Conservation (phyloP, 2,329 filamentous ascomycete species). For the Delphinella strobiligena region DNA sequence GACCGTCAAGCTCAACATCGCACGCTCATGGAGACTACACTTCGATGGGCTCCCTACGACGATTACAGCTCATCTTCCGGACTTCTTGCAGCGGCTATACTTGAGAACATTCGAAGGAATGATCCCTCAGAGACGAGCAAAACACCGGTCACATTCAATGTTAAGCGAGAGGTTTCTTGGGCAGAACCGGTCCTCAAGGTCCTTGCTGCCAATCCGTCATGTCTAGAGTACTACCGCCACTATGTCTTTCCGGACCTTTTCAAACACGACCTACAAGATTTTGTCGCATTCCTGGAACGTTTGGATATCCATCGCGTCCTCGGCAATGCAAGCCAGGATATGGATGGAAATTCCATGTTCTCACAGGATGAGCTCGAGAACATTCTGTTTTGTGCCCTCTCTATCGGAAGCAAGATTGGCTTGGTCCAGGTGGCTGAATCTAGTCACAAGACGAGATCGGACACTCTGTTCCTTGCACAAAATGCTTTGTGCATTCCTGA, state of each 20-base stretch:
- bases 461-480: slow-evolving; percentile 3
- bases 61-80: slow-evolving; percentile 18
- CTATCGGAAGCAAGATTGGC: slow-evolving; percentile 30
- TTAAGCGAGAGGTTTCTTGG: slow-evolving; percentile 20
- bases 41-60: slow-evolving; percentile 9
- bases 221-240: slow-evolving; percentile 28
- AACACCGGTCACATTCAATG: slow-evolving; percentile 4
- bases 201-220: slow-evolving; percentile 22
- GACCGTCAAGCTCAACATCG: not conserved
- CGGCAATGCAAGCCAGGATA: slow-evolving; percentile 1
- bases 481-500: slow-evolving; percentile 43
- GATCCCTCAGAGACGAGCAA: not conserved
- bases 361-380: slow-evolving; percentile 6
- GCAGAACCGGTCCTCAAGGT: slow-evolving; percentile 23
- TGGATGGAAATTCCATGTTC: not conserved
- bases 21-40: slow-evolving; percentile 1
- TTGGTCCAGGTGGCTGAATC: slow-evolving; percentile 26
- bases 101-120: slow-evolving; percentile 13
- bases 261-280: slow-evolving; percentile 26
- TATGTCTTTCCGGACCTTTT: slow-evolving; percentile 38
- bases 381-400: slow-evolving; percentile 18
- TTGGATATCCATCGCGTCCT: slow-evolving; percentile 24
- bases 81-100: slow-evolving; percentile 10
- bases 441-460: not conserved
- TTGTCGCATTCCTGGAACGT: slow-evolving; percentile 26